Percentiles rank a stretch among this genome's conserved stretches.
These are phyloP conservation scores for Debaryomycetaceae sp. DNA, from an alignment of 1,139 yeast species.

Conservation along the genomic window DNA sequence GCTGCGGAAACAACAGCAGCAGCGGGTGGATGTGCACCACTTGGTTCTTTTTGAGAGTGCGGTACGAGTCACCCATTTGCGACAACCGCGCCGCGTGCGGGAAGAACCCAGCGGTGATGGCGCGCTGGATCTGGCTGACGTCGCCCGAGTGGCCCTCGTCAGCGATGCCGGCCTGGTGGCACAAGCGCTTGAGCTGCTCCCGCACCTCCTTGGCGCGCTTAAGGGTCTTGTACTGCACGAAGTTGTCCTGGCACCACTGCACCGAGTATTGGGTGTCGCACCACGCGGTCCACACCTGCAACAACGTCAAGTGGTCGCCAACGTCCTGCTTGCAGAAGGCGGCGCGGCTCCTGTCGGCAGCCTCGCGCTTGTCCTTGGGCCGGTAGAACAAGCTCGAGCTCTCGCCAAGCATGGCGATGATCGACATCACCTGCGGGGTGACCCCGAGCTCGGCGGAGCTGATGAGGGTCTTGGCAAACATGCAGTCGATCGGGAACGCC, in stretches of 20 bases:
- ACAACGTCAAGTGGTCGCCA: slow-evolving; percentile 77
- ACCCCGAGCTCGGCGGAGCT: slow-evolving; percentile 59
- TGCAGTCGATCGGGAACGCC: slow-evolving; percentile 89
- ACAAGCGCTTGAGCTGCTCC: slow-evolving; percentile 61
- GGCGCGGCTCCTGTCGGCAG: slow-evolving; percentile 61
- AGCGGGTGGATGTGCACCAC: slow-evolving; percentile 83
- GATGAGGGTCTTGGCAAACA: slow-evolving; percentile 72
- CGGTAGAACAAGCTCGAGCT: slow-evolving; percentile 65
- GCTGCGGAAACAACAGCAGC: slow-evolving; percentile 52
- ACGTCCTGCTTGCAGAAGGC: slow-evolving; percentile 43
- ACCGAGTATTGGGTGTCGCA: slow-evolving; percentile 61
- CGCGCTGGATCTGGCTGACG: slow-evolving; percentile 47
- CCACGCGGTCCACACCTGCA: slow-evolving; percentile 79
- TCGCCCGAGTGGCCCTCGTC: slow-evolving; percentile 12
- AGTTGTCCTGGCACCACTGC: slow-evolving; percentile 87
- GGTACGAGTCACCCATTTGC: slow-evolving; percentile 68
- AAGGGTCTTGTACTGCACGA: slow-evolving; percentile 70
- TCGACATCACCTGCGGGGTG: slow-evolving; percentile 59
- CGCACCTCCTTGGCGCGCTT: slow-evolving; percentile 68
- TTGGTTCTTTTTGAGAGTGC: slow-evolving; percentile 57
- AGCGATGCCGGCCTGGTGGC: slow-evolving; percentile 54
- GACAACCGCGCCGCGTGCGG: slow-evolving; percentile 71
- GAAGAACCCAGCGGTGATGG: slow-evolving; percentile 80
- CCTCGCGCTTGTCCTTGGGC: slow-evolving; percentile 65
- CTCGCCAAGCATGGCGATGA: slow-evolving; percentile 83